Percentiles rank a stretch among this genome's conserved stretches.
phyloP scores from a whole-genome alignment of 2,329 filamentous ascomycete genomes.

The Coniochaeta pulveracea region DNA sequence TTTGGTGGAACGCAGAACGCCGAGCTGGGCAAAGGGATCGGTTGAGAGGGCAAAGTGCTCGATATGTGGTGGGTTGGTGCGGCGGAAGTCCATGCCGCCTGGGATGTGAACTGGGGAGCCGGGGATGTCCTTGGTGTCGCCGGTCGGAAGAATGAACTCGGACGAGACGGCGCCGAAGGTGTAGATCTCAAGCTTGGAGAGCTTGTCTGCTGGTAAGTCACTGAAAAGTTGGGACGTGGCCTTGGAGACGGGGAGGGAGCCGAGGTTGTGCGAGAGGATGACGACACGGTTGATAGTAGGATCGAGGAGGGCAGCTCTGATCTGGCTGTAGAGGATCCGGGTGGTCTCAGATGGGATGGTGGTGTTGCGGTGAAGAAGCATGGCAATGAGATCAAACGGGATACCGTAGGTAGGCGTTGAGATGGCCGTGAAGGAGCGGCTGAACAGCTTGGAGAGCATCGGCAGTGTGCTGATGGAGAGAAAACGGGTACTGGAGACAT shows the following conservation, averaged over 20 bases:
- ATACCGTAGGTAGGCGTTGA: slow-evolving; percentile 38
- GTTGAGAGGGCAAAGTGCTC: slow-evolving; percentile 23
- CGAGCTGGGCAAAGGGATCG: slow-evolving; percentile 26
- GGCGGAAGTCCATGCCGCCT: slow-evolving; percentile 7
- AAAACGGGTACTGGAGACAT: slow-evolving; percentile 14
- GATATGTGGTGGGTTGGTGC: slow-evolving; percentile 16
- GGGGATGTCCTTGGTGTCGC: slow-evolving; percentile 9
- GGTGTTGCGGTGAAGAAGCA: slow-evolving; percentile 20
- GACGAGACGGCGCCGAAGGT: slow-evolving; percentile 28
- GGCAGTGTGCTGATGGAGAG: slow-evolving; percentile 20
- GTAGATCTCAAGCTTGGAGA: slow-evolving; percentile 29
- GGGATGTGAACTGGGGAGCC: slow-evolving; percentile 6
- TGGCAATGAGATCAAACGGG: slow-evolving; percentile 35
- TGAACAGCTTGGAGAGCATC: slow-evolving; percentile 22
- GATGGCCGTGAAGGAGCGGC: slow-evolving; percentile 33
- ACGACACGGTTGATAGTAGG: slow-evolving; percentile 21
- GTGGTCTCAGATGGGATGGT: slow-evolving; percentile 17
- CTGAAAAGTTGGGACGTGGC: slow-evolving; percentile 23
- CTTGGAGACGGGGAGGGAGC: slow-evolving; percentile 22
- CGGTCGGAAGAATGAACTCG: slow-evolving; percentile 24
- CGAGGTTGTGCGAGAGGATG: slow-evolving; percentile 27
- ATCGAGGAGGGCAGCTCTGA: slow-evolving; percentile 2
- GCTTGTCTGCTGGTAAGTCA: slow-evolving; percentile 23
- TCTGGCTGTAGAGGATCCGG: slow-evolving; percentile 12
- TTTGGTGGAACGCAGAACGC: slow-evolving; percentile 23